Evolutionary conservation across 768 basidiomycete species (phyloP), one percentile per base, ranked within the genome.

Genomic region (Harrya chromipes): DNA sequence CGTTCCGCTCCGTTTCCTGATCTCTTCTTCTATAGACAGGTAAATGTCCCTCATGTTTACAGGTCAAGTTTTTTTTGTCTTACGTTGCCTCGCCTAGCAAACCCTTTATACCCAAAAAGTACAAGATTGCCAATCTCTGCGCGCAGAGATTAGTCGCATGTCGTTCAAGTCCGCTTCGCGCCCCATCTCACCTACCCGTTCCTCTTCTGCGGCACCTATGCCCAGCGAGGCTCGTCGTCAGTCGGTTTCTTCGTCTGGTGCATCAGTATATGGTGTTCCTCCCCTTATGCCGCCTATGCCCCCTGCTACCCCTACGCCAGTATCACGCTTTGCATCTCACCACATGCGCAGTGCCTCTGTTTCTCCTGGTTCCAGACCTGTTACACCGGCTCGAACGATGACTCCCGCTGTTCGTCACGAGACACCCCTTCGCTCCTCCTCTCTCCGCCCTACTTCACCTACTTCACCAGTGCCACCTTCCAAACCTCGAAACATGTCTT

Each of bases 51-150:
- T 41, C 43, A 16, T 48, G 20, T 38, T 34, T 10, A 6, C 35
- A 39, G 24, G 20, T 41, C n/a, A 44, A 23, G 43, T 40, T 52
- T 48, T 53, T 43, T 49, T 50, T 11, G 26, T 26, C 52, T 56
- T 33, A 59, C 48, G 17, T 40, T 59, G 53, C 49, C 37, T 55
- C 49, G 50, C 60, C 54, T 61, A 86, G 85, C 80, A 82, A 65
- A 63, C 74, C 46, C 74, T 77, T 65, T 83, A 82, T 68, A 70
- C 75, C 55, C 80, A 82, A 73, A 84, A 84, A 76, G 75, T 80
- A 49, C 83, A 84, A 70, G 87, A 88, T 70, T 82, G 76, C 62
- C 82, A 84, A 63, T 74, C 75, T 58, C 75, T 88, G 38, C 82
- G 81, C 47, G 75, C 77, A 49, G 87, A 90, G 70, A 68, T 85